Evolutionary conservation across 208 protist species (phyloP).

Genomic region (Angomonas deanei): DNA sequence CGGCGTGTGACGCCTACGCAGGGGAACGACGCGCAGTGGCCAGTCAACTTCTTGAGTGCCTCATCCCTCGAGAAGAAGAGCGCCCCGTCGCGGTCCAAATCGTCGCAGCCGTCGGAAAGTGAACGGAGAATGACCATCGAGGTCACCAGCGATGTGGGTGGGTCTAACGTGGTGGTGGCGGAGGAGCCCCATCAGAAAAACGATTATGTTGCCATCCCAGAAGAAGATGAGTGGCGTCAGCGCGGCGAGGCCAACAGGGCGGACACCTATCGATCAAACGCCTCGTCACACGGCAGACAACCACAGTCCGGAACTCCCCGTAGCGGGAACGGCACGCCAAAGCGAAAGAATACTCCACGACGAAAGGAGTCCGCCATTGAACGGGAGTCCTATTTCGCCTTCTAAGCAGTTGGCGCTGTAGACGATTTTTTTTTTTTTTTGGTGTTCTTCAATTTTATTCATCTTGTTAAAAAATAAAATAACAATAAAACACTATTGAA

Average conservation of each 20-base stretch:
- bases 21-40: slow-evolving; percentile 13
- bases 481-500: not conserved
- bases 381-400: slow-evolving; percentile 5
- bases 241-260: not conserved
- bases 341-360: not conserved
- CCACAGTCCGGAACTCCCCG: not conserved
- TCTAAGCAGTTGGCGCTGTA: not conserved
- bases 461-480: not conserved
- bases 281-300: not conserved
- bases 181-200: not conserved
- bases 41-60: slow-evolving; percentile 18
- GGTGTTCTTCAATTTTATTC: not conserved
- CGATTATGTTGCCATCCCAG: not conserved
- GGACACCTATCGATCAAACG: slow-evolving; percentile 18
- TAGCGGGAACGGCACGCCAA: not conserved
- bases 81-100: slow-evolving; percentile 14
- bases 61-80: slow-evolving; percentile 41
- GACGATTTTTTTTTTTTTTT: slow-evolving; percentile 2
- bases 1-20: not conserved
- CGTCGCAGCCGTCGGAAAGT: slow-evolving; percentile 10
- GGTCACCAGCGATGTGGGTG: not conserved
- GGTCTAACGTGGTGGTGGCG: not conserved
- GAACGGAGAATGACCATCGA: slow-evolving; percentile 3
- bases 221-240: slow-evolving; percentile 11
- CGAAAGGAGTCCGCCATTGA: slow-evolving; percentile 4